These are phyloP conservation scores for Symbiodinium pilosum DNA, from an alignment of 73 alveolate species.

Conservation along the genomic window DNA sequence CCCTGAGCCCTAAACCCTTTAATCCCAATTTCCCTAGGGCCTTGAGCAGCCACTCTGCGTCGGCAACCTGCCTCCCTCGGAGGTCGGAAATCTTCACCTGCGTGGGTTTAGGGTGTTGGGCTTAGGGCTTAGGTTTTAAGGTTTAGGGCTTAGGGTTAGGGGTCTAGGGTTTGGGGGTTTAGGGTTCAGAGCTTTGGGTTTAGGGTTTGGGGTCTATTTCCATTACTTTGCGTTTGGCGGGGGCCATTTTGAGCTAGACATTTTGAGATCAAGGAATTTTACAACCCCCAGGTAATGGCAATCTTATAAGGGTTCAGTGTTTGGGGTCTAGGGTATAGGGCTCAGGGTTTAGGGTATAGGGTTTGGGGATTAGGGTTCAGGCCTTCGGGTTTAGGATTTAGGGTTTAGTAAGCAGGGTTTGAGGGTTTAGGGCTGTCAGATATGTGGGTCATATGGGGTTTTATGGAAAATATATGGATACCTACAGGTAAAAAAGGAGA, in stretches of 20 bases:
- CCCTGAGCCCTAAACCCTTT: not conserved
- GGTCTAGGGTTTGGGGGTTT: not conserved
- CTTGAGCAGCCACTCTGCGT: conserved; percentile 87
- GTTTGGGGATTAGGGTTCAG: no score
- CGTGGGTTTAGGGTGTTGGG: not conserved
- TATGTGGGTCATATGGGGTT: no score
- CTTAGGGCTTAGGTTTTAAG: not conserved
- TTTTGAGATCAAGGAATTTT: no score
- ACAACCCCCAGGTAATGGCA: no score
- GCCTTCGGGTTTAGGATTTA: no score
- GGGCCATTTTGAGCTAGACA: no score
- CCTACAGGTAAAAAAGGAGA: not conserved
- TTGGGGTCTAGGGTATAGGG: not conserved
- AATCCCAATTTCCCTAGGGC: not conserved
- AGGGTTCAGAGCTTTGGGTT: not conserved
- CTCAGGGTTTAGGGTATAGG: not conserved
- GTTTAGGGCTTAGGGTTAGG: not conserved
- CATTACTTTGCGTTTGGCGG: no score
- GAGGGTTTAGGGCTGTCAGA: no score
- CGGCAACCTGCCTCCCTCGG: conserved; percentile 75
- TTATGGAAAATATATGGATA: no score
- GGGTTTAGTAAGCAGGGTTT: no score
- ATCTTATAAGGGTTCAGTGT: not conserved
- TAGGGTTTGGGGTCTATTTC: not conserved
- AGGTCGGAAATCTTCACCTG: conserved; percentile 90